These are phyloP conservation scores for Aspergillus puulaauensis DNA, from an alignment of 2,329 filamentous ascomycete species.

Conservation along the genomic window DNA sequence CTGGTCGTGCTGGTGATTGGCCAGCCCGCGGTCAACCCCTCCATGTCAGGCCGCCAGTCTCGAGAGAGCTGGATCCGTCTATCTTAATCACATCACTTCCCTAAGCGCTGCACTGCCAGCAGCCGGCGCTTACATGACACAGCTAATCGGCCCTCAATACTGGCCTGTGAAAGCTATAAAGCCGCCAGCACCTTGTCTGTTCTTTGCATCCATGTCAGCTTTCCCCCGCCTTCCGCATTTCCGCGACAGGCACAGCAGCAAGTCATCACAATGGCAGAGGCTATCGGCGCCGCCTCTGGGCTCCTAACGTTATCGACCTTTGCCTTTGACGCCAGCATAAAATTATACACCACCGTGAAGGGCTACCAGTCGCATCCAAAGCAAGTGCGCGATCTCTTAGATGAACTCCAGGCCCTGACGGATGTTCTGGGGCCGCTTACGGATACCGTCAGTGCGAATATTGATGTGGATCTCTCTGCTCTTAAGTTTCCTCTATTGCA, in stretches of 20 bases:
- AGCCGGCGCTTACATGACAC: not conserved
- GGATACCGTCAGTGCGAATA: slow-evolving; percentile 28
- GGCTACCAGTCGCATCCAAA: slow-evolving; percentile 40
- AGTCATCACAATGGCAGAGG: slow-evolving; percentile 35
- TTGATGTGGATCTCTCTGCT: slow-evolving; percentile 27
- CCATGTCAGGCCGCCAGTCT: too few species aligned
- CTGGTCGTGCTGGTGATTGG: too few species aligned
- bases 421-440: slow-evolving; percentile 36
- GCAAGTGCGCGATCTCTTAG: slow-evolving; percentile 40
- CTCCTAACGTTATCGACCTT: slow-evolving; percentile 39
- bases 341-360: slow-evolving; percentile 39
- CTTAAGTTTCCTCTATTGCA: slow-evolving; percentile 41
- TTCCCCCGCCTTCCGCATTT: not conserved
- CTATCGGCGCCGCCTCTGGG: slow-evolving; percentile 40
- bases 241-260: not conserved
- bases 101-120: not conserved
- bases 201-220: not conserved
- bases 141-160: not conserved
- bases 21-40: too few species aligned
- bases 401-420: slow-evolving; percentile 42
- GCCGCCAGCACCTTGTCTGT: not conserved
- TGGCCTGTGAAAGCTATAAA: not conserved
- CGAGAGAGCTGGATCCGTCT: too few species aligned
- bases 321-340: slow-evolving; percentile 40
- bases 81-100: too few species aligned